Conservation (phyloP, 202 grass and related monocot species). For the Setaria viridis region DNA sequence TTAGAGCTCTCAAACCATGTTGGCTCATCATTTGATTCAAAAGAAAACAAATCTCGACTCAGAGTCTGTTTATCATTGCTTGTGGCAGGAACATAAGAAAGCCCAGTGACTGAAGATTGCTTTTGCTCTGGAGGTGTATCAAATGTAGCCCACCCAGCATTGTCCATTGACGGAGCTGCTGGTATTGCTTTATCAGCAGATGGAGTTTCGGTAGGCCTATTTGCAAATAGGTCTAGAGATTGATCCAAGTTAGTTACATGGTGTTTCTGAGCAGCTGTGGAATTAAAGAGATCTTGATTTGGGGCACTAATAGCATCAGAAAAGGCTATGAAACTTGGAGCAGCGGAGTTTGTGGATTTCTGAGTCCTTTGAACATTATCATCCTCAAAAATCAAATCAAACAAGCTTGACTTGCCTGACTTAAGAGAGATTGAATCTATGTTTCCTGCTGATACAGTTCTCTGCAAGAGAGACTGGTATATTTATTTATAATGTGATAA, state of each 20-base stretch:
- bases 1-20: slow-evolving; percentile 39
- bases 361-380: slow-evolving; percentile 24
- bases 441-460: slow-evolving; percentile 53
- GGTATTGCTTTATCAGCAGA: slow-evolving; percentile 42
- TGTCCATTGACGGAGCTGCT: slow-evolving; percentile 45
- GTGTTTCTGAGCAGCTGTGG: slow-evolving; percentile 39
- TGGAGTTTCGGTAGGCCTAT: slow-evolving; percentile 39
- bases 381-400: slow-evolving; percentile 53
- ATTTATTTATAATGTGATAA: slow-evolving; percentile 11
- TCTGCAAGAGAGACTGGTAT: slow-evolving; percentile 52
- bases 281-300: slow-evolving; percentile 53
- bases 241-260: slow-evolving; percentile 44
- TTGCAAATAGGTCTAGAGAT: slow-evolving; percentile 67
- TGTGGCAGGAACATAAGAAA: slow-evolving; percentile 40
- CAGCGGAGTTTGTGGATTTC: slow-evolving; percentile 12
- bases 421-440: slow-evolving; percentile 52
- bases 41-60: slow-evolving; percentile 51
- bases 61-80: slow-evolving; percentile 33
- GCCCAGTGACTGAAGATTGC: slow-evolving; percentile 35
- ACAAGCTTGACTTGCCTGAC: slow-evolving; percentile 61
- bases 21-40: slow-evolving; percentile 33
- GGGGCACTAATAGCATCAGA: slow-evolving; percentile 38
- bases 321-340: slow-evolving; percentile 46
- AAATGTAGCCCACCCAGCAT: slow-evolving; percentile 88
- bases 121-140: slow-evolving; percentile 64